Base-by-base conservation (phyloP, 73 alveolate species). In the Symbiodinium natans region DNA sequence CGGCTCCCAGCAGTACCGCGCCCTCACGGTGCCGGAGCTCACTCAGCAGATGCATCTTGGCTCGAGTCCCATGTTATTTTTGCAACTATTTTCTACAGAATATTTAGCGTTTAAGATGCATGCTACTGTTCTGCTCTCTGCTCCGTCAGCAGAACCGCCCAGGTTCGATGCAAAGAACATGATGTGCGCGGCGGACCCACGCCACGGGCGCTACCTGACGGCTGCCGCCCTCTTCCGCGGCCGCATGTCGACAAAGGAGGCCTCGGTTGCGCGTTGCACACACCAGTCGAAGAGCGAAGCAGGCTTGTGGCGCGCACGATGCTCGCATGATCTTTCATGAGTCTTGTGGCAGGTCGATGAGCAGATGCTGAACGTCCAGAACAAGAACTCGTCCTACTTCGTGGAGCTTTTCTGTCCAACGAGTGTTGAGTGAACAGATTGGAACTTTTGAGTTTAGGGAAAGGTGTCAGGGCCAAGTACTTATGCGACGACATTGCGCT, bases 181-280 rank as follows among this genome's bases (percentile, higher is more conserved):
- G 99, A 99, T 99, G 99, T 99, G 99, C 99, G 99, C 99, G 48
- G 99, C 99, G 52, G 99, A 99, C 99, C 99, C 99, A 98, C 99
- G 99, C 99, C 99, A 99, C 99, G 99, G 99, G 95, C 99, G 99
- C 95, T 99, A 99, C 98, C 99, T 99, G 94, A 99, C 99, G 77
- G 99, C 99, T 87, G 99, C 99, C 43, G 99, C 99, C 59, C 99
- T 99, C 99, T 99, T 99, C 99, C 99, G 99, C 99, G 99, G 99
- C 85, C 99, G 99, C 99, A 99, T 99, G 99, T 99, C 99, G 80
- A 99, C 99, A 82, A 99, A 99, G 99, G 99, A 99, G 71, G 71
- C 71, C n/a, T n/a, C n/a, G n/a, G n/a, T n/a, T n/a, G n/a, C n/a
- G n/a, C n/a, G n/a, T n/a, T n/a, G n/a, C n/a, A n/a, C n/a, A n/a